phyloP scores from a whole-genome alignment of 2,329 filamentous ascomycete genomes.

The Clonostachys byssicola region DNA sequence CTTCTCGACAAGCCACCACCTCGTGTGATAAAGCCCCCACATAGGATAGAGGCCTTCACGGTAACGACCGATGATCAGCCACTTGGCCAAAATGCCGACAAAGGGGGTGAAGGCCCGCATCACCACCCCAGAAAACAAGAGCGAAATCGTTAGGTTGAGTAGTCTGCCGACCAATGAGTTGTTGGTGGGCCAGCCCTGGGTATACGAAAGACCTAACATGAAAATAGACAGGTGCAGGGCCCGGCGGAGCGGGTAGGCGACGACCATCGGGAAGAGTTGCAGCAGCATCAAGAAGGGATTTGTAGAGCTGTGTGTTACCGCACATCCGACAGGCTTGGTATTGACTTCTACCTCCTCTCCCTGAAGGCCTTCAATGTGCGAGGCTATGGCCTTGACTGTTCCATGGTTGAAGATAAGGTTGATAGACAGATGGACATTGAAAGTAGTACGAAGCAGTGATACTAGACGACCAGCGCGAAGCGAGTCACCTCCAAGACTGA shows the following conservation, averaged over 20 bases:
- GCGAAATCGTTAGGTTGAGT: slow-evolving; percentile 39
- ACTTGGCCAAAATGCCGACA: slow-evolving; percentile 46
- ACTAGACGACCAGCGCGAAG: slow-evolving; percentile 47
- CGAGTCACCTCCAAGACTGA: slow-evolving; percentile 48
- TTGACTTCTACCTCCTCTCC: not conserved
- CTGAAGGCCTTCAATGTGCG: slow-evolving; percentile 22
- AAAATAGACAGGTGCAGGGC: slow-evolving; percentile 49
- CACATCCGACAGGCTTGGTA: slow-evolving; percentile 20
- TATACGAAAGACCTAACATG: slow-evolving; percentile 37
- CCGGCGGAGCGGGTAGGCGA: slow-evolving; percentile 46
- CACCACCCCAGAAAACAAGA: slow-evolving; percentile 33
- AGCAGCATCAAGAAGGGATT: slow-evolving; percentile 41
- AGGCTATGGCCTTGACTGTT: slow-evolving; percentile 32
- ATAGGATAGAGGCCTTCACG: slow-evolving; percentile 51
- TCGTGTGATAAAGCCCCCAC: slow-evolving; percentile 54
- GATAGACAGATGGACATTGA: slow-evolving; percentile 42
- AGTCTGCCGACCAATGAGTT: slow-evolving; percentile 35
- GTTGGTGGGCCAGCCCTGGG: slow-evolving; percentile 31
- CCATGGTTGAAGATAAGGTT: slow-evolving; percentile 45
- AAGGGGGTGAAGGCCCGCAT: slow-evolving; percentile 35
- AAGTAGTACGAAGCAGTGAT: slow-evolving; percentile 43
- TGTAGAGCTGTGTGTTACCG: slow-evolving; percentile 40
- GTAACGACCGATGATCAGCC: slow-evolving; percentile 49
- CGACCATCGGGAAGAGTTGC: slow-evolving; percentile 42
- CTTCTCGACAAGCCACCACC: slow-evolving; percentile 57